Evolutionary conservation across 345 rosid genomes (phyloP).

Genomic region (Gossypium sturtianum): DNA sequence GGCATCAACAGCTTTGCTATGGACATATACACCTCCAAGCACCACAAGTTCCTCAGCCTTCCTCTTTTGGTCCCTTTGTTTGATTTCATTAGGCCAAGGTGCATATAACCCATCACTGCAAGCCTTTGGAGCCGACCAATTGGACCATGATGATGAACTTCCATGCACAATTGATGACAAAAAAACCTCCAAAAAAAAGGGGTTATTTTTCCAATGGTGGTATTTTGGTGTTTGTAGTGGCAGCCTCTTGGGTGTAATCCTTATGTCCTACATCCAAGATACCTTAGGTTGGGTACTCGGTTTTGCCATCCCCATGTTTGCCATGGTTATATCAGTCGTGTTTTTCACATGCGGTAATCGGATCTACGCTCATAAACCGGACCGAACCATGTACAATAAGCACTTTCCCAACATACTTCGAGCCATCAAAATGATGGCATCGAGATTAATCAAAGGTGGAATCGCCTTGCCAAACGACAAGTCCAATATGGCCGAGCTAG

Average conservation of each 20-base stretch:
- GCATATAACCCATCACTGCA: conserved; percentile 85
- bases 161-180: conserved; percentile 35
- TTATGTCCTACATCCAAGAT: conserved; percentile 87
- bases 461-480: conserved; percentile 36
- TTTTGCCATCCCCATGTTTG: conserved; percentile 69
- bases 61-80: conserved; percentile 65
- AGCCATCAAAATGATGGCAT: conserved; percentile 29
- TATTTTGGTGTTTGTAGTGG: conserved; percentile 86
- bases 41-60: conserved; percentile 37
- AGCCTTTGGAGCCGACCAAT: conserved; percentile 92
- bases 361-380: conserved; percentile 38
- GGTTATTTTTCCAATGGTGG: conserved; percentile 83
- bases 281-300: conserved; percentile 89
- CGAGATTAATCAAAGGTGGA: conserved; percentile 22
- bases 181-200: conserved; percentile 38
- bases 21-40: conserved; percentile 39
- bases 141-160: conserved; percentile 36
- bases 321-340: conserved; percentile 52
- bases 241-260: conserved; percentile 76
- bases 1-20: conserved; percentile 66
- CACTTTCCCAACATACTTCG: conserved; percentile 26
- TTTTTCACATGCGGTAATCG: conserved; percentile 57
- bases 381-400: conserved; percentile 8
- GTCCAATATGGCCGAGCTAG: conserved; percentile 50
- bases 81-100: conserved; percentile 78